Evolutionary conservation across 2,329 filamentous ascomycete genomes (phyloP), one percentile per base, ranked within the genome.

Genomic region (Cercospora sp.): DNA sequence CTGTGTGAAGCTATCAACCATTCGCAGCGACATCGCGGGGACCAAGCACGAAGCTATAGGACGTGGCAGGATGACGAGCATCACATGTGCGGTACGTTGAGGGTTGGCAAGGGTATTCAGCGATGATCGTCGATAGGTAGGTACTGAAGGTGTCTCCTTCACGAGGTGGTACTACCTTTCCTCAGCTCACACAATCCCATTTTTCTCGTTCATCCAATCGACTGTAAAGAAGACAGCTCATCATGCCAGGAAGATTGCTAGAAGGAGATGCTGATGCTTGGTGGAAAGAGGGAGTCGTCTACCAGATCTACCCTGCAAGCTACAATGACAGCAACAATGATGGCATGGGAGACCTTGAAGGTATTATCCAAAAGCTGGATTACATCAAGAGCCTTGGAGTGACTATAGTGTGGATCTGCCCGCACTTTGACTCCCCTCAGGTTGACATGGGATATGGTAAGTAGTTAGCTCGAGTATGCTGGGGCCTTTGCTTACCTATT

Each of bases 331-430:
- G 87, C 74, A 85, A 84, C 33, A 83, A 86, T 51, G 73, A 76
- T 68, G 89, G 89, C 31, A 85, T 87, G 79, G 89, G 89, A 3
- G 88, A 91, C 72, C 84, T 91, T 31, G 84, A 83, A 1, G 89
- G 88, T 9, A 86, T 91, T 60, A 87, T 88, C 20, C 85, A 85
- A 9, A 84, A 89, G 74, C 78, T 91, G 1, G 66, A 79, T 74
- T 89, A 91, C 74, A 82, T 91, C 62, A 82, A 86, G 63, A 80
- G 85, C 2, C 81, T 91, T 0, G 89, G 89, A 0, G 67, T 89
- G 10, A 85, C 91, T 73, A 60, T 68, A n/a, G 48, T 69, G 18
- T 69, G 69, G 67, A 33, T 69, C 12, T 69, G 62, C 57, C 90
- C 90, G 9, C 81, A 83, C n/a, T 85, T 82, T 75, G 84, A 85